Conservation (phyloP, 108 stramenopile species). For the Seminavis robusta region DNA sequence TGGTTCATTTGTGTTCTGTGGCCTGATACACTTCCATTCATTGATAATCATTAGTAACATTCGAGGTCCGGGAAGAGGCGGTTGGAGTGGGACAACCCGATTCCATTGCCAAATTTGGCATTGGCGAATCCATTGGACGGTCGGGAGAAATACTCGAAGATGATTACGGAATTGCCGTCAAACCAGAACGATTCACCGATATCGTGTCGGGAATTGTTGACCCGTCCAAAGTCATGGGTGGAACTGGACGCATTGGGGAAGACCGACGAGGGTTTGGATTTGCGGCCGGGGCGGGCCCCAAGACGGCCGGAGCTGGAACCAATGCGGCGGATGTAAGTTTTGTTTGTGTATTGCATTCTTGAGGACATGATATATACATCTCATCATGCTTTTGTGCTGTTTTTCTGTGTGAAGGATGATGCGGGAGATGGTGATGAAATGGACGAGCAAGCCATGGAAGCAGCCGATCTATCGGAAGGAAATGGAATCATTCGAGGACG, state of each 20-base stretch:
- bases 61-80: slow-evolving; percentile 78
- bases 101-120: slow-evolving; percentile 69
- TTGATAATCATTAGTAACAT: slow-evolving; percentile 46
- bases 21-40: background rate
- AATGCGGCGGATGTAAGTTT: background rate
- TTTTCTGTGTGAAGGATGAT: slow-evolving; percentile 34
- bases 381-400: background rate
- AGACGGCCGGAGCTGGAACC: background rate
- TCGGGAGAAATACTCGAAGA: slow-evolving; percentile 70
- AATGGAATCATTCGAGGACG: slow-evolving; percentile 85
- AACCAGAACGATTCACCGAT: slow-evolving; percentile 78
- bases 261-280: slow-evolving; percentile 79
- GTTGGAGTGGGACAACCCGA: slow-evolving; percentile 86
- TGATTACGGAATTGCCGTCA: slow-evolving; percentile 89
- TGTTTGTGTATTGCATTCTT: background rate
- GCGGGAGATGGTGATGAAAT: slow-evolving; percentile 40
- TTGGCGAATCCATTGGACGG: slow-evolving; percentile 67
- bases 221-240: slow-evolving; percentile 69
- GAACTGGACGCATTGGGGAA: slow-evolving; percentile 74
- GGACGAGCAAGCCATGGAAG: slow-evolving; percentile 72
- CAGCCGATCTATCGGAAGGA: slow-evolving; percentile 79
- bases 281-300: slow-evolving; percentile 44
- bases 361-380: background rate
- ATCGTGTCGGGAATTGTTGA: slow-evolving; percentile 90
- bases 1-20: background rate